Conservation (phyloP, 345 rosid species). For the Corchorus olitorius region DNA sequence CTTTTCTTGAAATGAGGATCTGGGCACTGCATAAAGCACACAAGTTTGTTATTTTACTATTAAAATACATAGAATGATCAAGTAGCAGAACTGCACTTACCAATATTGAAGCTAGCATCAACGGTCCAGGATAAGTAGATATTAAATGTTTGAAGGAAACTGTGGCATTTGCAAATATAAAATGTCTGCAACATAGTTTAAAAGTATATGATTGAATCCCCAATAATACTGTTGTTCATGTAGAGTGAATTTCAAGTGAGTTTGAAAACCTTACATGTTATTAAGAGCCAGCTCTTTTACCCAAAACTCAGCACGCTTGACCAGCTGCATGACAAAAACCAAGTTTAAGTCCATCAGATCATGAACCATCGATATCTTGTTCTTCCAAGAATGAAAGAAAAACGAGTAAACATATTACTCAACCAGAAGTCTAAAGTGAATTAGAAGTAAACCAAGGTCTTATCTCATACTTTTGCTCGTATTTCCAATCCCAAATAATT, state of each 20-base stretch:
- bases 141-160: slow-evolving; percentile 69
- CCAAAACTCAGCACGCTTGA: slow-evolving; percentile 81
- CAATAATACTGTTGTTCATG: slow-evolving; percentile 12
- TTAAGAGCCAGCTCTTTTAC: slow-evolving; percentile 66
- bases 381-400: slow-evolving; percentile 4
- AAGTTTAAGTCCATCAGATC: slow-evolving; percentile 16
- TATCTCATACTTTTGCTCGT: slow-evolving; percentile 67
- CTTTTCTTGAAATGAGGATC: slow-evolving; percentile 97
- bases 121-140: slow-evolving; percentile 73
- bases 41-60: background rate
- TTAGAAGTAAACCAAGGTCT: slow-evolving; percentile 34
- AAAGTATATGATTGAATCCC: slow-evolving; percentile 22
- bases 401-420: slow-evolving; percentile 24
- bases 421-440: slow-evolving; percentile 30
- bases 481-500: slow-evolving; percentile 95
- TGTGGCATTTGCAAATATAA: slow-evolving; percentile 78
- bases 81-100: slow-evolving; percentile 38
- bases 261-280: slow-evolving; percentile 59
- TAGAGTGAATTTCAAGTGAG: background rate
- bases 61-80: background rate
- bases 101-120: slow-evolving; percentile 81
- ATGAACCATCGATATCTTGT: slow-evolving; percentile 4
- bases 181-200: slow-evolving; percentile 61
- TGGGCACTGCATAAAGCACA: slow-evolving; percentile 65
- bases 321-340: slow-evolving; percentile 55